Percentiles rank a stretch among this genome's conserved stretches.
Evolutionary conservation across 768 basidiomycete species (phyloP).

Genomic region (Crucibulum laeve): DNA sequence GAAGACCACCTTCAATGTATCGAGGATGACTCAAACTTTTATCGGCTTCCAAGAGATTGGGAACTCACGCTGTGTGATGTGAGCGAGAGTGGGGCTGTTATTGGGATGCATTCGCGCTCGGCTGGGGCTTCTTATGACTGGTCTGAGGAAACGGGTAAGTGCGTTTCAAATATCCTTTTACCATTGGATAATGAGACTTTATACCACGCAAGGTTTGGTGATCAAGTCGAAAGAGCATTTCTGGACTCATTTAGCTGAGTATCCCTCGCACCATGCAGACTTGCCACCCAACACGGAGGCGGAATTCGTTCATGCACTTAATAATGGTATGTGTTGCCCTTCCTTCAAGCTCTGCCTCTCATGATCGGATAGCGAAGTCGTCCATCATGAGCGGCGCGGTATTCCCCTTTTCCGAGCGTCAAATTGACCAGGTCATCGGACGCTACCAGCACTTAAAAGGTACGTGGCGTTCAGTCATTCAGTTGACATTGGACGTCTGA

Average conservation of each 20-base stretch:
- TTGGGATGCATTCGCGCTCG: constrained; percentile 33
- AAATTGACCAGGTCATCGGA: constrained; percentile 33
- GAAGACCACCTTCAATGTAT: constrained; percentile 31
- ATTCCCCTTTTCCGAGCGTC: constrained; percentile 30
- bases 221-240: constrained; percentile 26
- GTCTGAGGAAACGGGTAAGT: constrained; percentile 28
- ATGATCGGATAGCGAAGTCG: constrained; percentile 1
- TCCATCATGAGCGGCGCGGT: constrained; percentile 22
- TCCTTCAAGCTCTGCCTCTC: constrained; percentile 7
- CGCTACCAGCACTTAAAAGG: constrained; percentile 33
- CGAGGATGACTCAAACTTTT: constrained; percentile 20
- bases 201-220: constrained; percentile 16
- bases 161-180: constrained; percentile 4
- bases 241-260: constrained; percentile 40
- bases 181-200: neutral
- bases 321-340: constrained; percentile 16
- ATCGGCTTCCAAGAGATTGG: constrained; percentile 30
- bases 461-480: constrained; percentile 9
- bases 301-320: constrained; percentile 27
- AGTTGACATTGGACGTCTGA: neutral
- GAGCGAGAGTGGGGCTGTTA: constrained; percentile 25
- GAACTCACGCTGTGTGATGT: constrained; percentile 36
- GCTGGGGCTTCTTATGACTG: constrained; percentile 27
- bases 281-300: constrained; percentile 30
- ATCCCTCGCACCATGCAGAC: constrained; percentile 33